Evolutionary conservation across 176 grass and related monocot species (phyloP), one percentile per base, ranked within the genome.

Genomic region (Dendrocalamus sinicus): DNA sequence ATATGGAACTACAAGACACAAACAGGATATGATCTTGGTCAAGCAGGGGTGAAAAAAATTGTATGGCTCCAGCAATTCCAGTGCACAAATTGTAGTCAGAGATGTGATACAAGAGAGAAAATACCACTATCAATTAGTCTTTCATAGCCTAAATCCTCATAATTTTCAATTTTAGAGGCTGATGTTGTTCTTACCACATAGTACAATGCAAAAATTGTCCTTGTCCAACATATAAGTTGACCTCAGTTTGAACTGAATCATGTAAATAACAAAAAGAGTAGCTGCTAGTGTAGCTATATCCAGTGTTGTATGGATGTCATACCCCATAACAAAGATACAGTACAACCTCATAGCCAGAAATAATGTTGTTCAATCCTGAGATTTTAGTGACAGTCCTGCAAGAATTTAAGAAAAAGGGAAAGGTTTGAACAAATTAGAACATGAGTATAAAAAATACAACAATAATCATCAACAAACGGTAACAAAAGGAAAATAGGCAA

Each of bases 271-370:
- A 89, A 94, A 99, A 54, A 99, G 84, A 67, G 96, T 99, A 79
- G 93, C 90, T 78, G 45, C 88, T 84, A 99, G 88, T 58, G 96
- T 30, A 30, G 30, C 2, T 32, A 0, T 32, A 32, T 99, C 96
- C 48, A 99, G 91, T 79, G 96, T 45, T 23, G 96, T 99, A 88
- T 99, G 93, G 71, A 99, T 99, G 88, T 99, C 96, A 89, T 95
- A 99, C 82, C 96, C 96, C 96, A 99, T 99, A 64, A 96, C 96
- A 77, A 99, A 86, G 75, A 93, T 99, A 65, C 93, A 99, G 76
- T 99, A 99, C 37, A 99, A 75, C 88, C 96, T 99, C 89, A 92
- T 92, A 50, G 93, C 90, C 80, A 99, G 85, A 89, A 99, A 99
- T 48, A 99, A 39, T 72, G 93, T 90, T 22, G 92, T 99, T 79